Percentiles rank a stretch among this genome's conserved stretches.
These are phyloP conservation scores for Spiromastix sp. DNA, from an alignment of 2,329 filamentous ascomycete species.

Conservation along the genomic window DNA sequence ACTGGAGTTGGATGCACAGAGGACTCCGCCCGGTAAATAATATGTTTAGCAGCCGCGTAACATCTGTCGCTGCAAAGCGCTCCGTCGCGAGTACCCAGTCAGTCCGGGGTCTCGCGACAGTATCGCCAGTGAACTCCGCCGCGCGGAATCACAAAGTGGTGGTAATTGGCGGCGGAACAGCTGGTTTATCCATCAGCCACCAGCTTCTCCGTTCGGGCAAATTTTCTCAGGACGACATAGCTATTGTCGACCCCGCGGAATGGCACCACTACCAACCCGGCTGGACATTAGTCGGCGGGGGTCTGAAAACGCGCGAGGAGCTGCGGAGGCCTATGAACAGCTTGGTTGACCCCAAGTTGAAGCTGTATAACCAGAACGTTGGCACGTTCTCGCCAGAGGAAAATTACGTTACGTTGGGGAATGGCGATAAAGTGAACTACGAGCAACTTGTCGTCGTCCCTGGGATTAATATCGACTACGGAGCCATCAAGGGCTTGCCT, in stretches of 20 bases:
- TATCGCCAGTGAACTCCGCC: constrained; percentile 23
- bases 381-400: constrained; percentile 43
- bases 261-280: constrained; percentile 61
- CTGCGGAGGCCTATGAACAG: constrained; percentile 41
- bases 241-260: constrained; percentile 51
- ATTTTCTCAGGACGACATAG: constrained; percentile 51
- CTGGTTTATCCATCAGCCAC: constrained; percentile 55
- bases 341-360: constrained; percentile 50
- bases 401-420: constrained; percentile 45
- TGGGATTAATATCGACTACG: constrained; percentile 43
- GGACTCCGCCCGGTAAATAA: too few species aligned
- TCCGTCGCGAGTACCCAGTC: too few species aligned
- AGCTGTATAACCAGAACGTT: constrained; percentile 48
- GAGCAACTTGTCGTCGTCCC: constrained; percentile 56
- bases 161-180: constrained; percentile 56
- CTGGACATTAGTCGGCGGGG: constrained; percentile 59
- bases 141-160: constrained; percentile 51
- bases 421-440: constrained; percentile 48
- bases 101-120: too few species aligned
- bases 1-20: too few species aligned
- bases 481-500: constrained; percentile 44
- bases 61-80: too few species aligned
- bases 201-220: constrained; percentile 53
- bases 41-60: too few species aligned
- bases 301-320: constrained; percentile 52